Evolutionary conservation across 129 eudicot species (phyloP).

Genomic region (Lactuca saligna): DNA sequence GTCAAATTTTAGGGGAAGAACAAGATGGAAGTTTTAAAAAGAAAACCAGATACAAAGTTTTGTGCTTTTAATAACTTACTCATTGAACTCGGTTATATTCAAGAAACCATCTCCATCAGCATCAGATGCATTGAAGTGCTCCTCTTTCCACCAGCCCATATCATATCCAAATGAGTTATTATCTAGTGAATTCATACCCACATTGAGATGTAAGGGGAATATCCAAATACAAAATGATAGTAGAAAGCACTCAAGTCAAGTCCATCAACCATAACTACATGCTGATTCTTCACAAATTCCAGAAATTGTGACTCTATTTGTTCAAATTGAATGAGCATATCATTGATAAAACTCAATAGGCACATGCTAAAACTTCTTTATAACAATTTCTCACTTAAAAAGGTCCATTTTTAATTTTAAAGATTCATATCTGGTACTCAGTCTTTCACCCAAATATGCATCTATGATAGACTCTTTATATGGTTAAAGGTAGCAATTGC

Average conservation of each 20-base stretch:
- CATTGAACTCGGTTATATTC: slow-evolving; percentile 85
- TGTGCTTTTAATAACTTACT: slow-evolving; percentile 54
- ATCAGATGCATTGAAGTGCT: slow-evolving; percentile 96
- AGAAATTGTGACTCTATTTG: background rate
- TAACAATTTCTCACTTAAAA: background rate
- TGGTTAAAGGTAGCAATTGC: background rate
- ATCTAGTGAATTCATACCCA: slow-evolving; percentile 44
- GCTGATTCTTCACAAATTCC: background rate
- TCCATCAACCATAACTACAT: background rate
- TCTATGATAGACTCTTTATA: background rate
- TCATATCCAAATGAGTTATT: slow-evolving; percentile 79
- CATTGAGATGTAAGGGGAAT: slow-evolving; percentile 16
- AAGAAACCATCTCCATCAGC: slow-evolving; percentile 84
- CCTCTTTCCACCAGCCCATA: slow-evolving; percentile 99
- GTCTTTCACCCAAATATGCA: background rate
- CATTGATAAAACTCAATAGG: background rate
- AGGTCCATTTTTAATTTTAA: no score
- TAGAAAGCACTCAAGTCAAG: no score
- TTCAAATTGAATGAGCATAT: slow-evolving; percentile 2
- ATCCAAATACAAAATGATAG: slow-evolving; percentile 1
- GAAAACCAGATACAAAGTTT: background rate
- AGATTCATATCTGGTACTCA: background rate
- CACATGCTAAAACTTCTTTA: slow-evolving; percentile 2
- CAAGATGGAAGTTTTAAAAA: background rate
- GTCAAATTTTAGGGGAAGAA: slow-evolving; percentile 6